Percentiles rank a stretch among this genome's conserved stretches.
Evolutionary conservation across 1,284 basidiomycete species (phyloP).

Genomic region (Malassezia dermatis): DNA sequence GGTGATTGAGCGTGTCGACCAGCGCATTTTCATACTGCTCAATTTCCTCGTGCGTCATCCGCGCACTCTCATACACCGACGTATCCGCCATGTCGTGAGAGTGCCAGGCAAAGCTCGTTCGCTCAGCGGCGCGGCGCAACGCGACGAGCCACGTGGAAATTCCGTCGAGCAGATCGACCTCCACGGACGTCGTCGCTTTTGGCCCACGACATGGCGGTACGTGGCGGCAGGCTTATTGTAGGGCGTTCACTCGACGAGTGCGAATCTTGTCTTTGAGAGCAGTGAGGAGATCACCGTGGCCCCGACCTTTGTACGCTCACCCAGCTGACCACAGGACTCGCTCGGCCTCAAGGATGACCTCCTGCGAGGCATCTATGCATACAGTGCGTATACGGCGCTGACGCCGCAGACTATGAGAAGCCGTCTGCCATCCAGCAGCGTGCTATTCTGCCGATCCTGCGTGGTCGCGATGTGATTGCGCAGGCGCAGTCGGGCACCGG

Average conservation of each 20-base stretch:
- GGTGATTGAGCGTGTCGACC: slow-evolving; percentile 51
- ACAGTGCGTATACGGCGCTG: slow-evolving; percentile 63
- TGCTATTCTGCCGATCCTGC: slow-evolving; percentile 49
- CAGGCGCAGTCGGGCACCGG: slow-evolving; percentile 99
- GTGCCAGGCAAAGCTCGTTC: not conserved
- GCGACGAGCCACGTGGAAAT: not conserved
- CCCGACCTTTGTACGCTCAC: slow-evolving; percentile 28
- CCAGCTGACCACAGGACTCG: slow-evolving; percentile 64
- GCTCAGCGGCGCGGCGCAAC: not conserved
- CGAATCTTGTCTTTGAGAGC: slow-evolving; percentile 86
- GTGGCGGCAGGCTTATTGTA: not conserved
- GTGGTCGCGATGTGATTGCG: slow-evolving; percentile 81
- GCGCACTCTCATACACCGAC: slow-evolving; percentile 81
- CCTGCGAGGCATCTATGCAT: slow-evolving; percentile 92
- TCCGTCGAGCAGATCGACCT: not conserved
- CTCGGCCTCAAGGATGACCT: slow-evolving; percentile 90
- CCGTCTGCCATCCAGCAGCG: slow-evolving; percentile 37
- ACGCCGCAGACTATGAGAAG: slow-evolving; percentile 34
- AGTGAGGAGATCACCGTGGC: slow-evolving; percentile 77
- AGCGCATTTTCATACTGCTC: slow-evolving; percentile 67
- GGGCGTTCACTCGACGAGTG: slow-evolving; percentile 46
- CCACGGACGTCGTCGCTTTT: not conserved
- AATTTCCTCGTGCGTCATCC: slow-evolving; percentile 87
- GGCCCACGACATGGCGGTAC: slow-evolving; percentile 13
- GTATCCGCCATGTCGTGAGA: slow-evolving; percentile 49